Evolutionary conservation across 345 rosid species (phyloP), one percentile per base, ranked within the genome.

Genomic region (Pistacia integerrima): DNA sequence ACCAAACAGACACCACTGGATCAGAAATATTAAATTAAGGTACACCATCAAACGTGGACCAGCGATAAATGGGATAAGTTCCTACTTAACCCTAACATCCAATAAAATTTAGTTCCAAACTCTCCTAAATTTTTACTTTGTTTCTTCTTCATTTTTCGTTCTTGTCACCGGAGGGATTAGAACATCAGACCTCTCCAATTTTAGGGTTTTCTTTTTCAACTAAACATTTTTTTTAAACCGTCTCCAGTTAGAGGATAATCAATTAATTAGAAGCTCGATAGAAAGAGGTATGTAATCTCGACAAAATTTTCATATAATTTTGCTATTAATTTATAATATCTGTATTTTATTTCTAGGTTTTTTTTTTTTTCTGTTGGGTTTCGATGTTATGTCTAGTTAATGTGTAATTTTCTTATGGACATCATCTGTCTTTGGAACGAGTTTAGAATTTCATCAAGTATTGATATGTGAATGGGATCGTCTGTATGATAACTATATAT

Each of bases 31-130:
- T 0, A 3, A 38, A 11, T 1, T 55, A 52, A 46, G 25, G 35
- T 58, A 25, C 58, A 70, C 41, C 6, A 8, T 12, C 11, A 20
- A 36, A 10, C 35, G 8, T 67, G 54, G 11, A 68, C 70, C 38
- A 68, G 61, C 77, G 56, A 14, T n/a, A 6, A 73, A 82, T 54
- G 62, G 14, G 54, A 79, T 69, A 49, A 35, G 10, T 73, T 51
- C 58, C 59, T 69, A 44, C 28, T 0, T 72, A 77, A 80, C 86
- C 83, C 78, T 77, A 77, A 56, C 68, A 60, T 25, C 20, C 28
- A n/a, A 57, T 12, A 64, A 65, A 71, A 59, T 64, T 62, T 25
- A 12, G 22, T 28, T 16, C 54, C 25, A 38, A 22, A 8, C 51
- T 44, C 25, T 59, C 64, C 55, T 46, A 1, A 4, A 0, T 44